Base-by-base conservation (phyloP, 768 basidiomycete species). In the Tulasnella calospora region DNA sequence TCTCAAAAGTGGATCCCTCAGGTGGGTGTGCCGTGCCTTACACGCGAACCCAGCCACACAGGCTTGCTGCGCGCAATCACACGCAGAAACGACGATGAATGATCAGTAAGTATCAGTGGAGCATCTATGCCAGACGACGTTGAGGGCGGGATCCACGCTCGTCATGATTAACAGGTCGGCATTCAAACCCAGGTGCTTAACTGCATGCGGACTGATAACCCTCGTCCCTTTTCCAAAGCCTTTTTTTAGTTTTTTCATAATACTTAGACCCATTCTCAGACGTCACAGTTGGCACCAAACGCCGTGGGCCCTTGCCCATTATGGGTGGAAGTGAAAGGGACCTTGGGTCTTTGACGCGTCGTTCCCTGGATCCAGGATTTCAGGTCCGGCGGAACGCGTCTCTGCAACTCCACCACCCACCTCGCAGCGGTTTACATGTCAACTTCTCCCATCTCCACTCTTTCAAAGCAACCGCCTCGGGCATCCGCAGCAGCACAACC, bases 291-390 rank as follows among this genome's bases (percentile, higher is more conserved):
- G 61, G 30, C 61, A 67, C 61, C 61, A 33, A 67, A 67, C 33
- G 61, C 61, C 61, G 33, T 67, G 61, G 30, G 61, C 27, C 27
- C 27, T 67, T 33, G 30, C 61, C 13, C 23, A 67, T 67, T 67
- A 67, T 35, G 33, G 61, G 33, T 35, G 33, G 5, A 44, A 17
- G n/a, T 3, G 33, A 27, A 67, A 67, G 61, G 61, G 61, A 67
- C 30, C 61, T 67, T 27, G 33, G 61, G 44, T 44, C 61, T 33
- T 47, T 30, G 57, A 30, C 21, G 57, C 57, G 23, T 61, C 61
- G 61, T 67, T 67, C 61, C 61, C 61, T 67, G 61, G 61, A 67
- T 67, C 33, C 61, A 67, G 61, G 61, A 67, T 67, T n/a, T 67
- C 61, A 67, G 61, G 61, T 67, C 61, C 61, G 30, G 30, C 61